Evolutionary conservation across 371 early-diverging fungal species (phyloP).

Genomic region (Lichtheimia ramosa): DNA sequence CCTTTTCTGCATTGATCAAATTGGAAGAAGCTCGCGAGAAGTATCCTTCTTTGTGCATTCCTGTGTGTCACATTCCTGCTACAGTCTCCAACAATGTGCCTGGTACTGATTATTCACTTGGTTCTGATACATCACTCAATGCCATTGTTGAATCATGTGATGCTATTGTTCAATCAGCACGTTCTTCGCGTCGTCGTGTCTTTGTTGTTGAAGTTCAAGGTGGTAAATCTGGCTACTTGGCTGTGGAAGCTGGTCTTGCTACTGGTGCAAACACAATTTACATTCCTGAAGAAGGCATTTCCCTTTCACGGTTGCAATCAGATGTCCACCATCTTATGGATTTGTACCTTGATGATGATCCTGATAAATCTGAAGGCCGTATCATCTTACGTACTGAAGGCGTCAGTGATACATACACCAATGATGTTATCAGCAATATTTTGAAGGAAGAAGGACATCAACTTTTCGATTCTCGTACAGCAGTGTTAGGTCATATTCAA

Average conservation of each 20-base stretch:
- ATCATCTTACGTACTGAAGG: slow-evolving; percentile 83
- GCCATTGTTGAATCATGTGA: slow-evolving; percentile 94
- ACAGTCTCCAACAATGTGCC: slow-evolving; percentile 99
- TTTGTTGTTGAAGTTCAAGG: slow-evolving; percentile 99
- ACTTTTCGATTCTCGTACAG: slow-evolving; percentile 90
- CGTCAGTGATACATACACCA: slow-evolving; percentile 85
- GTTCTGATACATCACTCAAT: slow-evolving; percentile 97
- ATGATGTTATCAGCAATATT: slow-evolving; percentile 87
- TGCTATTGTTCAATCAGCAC: slow-evolving; percentile 90
- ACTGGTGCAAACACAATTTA: slow-evolving; percentile 94
- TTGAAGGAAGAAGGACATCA: slow-evolving; percentile 92
- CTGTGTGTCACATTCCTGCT: slow-evolving; percentile 94
- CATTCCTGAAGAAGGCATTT: slow-evolving; percentile 94
- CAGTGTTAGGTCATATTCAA: slow-evolving; percentile 96
- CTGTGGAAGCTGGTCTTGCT: slow-evolving; percentile 89
- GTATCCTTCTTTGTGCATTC: slow-evolving; percentile 91
- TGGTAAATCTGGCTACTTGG: slow-evolving; percentile 95
- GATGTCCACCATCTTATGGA: slow-evolving; percentile 83
- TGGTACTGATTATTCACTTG: slow-evolving; percentile 96
- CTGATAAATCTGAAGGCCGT: slow-evolving; percentile 77
- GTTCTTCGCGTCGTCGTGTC: slow-evolving; percentile 88
- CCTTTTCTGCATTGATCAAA: slow-evolving; percentile 77
- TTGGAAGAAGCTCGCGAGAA: slow-evolving; percentile 69
- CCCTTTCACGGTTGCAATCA: slow-evolving; percentile 72
- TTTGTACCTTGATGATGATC: slow-evolving; percentile 74